Evolutionary conservation across 495 filamentous ascomycete species (phyloP).

Genomic region (Penicillium robsamsonii): DNA sequence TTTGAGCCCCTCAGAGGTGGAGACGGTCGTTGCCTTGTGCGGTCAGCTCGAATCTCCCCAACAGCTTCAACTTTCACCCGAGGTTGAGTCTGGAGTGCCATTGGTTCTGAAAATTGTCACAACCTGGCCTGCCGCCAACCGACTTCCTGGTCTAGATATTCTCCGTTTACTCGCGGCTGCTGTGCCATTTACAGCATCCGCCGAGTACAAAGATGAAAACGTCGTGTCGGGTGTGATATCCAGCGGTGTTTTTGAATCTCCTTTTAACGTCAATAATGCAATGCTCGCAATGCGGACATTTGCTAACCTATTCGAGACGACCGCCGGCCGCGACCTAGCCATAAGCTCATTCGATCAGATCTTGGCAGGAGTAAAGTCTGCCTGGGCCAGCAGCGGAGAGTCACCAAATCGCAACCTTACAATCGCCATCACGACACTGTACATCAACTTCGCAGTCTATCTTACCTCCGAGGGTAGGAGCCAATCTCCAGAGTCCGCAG

Average conservation of each 20-base stretch:
- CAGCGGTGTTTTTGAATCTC: slow-evolving; percentile 56
- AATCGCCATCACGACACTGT: slow-evolving; percentile 76
- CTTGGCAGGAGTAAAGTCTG: slow-evolving; percentile 47
- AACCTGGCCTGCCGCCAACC: slow-evolving; percentile 71
- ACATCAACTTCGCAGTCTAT: slow-evolving; percentile 80
- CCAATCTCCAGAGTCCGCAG: slow-evolving; percentile 44
- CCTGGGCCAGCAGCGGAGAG: slow-evolving; percentile 38
- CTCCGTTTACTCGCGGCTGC: slow-evolving; percentile 74
- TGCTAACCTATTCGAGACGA: slow-evolving; percentile 82
- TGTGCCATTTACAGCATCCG: slow-evolving; percentile 57
- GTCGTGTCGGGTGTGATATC: slow-evolving; percentile 42
- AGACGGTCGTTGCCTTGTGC: slow-evolving; percentile 53
- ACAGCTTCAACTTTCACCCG: slow-evolving; percentile 31
- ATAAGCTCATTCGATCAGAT: slow-evolving; percentile 58
- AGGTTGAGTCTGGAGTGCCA: slow-evolving; percentile 49
- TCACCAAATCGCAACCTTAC: slow-evolving; percentile 75
- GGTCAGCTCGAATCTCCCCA: slow-evolving; percentile 55
- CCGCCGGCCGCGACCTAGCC: slow-evolving; percentile 63
- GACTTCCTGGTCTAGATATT: slow-evolving; percentile 82
- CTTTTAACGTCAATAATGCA: slow-evolving; percentile 64
- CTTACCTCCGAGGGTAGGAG: slow-evolving; percentile 41
- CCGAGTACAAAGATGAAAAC: slow-evolving; percentile 55
- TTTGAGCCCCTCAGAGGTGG: slow-evolving; percentile 68
- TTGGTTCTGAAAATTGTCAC: slow-evolving; percentile 66
- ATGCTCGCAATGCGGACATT: slow-evolving; percentile 84